phyloP scores from a whole-genome alignment of 2,329 filamentous ascomycete genomes.

The Hortaea werneckii region DNA sequence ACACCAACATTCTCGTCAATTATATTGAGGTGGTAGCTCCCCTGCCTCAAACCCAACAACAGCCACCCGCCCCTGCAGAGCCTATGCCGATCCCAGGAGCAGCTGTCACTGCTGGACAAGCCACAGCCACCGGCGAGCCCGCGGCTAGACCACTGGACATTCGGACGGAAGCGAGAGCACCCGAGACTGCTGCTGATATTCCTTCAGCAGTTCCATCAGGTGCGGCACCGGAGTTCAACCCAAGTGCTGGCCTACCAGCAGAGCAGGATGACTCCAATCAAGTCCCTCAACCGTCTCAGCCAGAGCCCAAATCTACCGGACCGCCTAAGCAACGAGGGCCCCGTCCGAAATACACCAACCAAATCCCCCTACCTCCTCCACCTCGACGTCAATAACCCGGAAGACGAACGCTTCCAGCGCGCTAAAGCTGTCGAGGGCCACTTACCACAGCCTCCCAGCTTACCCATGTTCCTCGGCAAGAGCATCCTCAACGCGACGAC shows the following conservation, averaged over 20 bases:
- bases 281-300: background rate
- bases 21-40: conserved; percentile 69
- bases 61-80: conserved; percentile 18
- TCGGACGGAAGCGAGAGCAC: conserved; percentile 8
- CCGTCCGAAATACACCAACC: conserved; percentile 54
- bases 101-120: conserved; percentile 15
- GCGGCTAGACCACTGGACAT: conserved; percentile 56
- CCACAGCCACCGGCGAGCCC: conserved; percentile 10
- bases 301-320: conserved; percentile 7
- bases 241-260: conserved; percentile 4
- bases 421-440: conserved; percentile 64
- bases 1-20: conserved; percentile 95
- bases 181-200: conserved; percentile 14
- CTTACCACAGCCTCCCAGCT: conserved; percentile 69
- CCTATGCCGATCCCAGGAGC: conserved; percentile 23
- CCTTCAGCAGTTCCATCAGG: conserved; percentile 9
- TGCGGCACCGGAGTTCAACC: conserved; percentile 6
- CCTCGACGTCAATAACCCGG: conserved; percentile 54
- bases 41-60: conserved; percentile 11
- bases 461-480: conserved; percentile 87
- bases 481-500: conserved; percentile 87
- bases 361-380: conserved; percentile 79
- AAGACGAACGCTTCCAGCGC: conserved; percentile 65
- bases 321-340: conserved; percentile 27
- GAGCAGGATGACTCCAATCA: conserved; percentile 1